Conservation (phyloP, 2,329 filamentous ascomycete species). For the Aspergillus aculeatinus region DNA sequence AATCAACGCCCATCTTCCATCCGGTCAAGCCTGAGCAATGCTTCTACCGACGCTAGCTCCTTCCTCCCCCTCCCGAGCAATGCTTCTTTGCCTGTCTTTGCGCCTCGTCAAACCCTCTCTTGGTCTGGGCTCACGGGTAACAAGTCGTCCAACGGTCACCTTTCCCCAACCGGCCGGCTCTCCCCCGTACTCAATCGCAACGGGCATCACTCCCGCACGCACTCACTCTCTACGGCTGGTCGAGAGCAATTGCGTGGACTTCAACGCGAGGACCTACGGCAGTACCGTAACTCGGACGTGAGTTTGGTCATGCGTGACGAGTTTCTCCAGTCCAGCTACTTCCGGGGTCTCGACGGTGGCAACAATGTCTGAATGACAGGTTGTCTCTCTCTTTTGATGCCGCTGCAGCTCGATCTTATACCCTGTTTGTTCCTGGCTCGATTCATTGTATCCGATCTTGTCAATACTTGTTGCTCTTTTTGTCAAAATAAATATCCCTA, state of each 20-base stretch:
- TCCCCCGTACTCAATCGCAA: constrained; percentile 16
- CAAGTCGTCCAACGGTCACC: constrained; percentile 13
- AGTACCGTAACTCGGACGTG: constrained; percentile 41
- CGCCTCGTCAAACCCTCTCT: constrained; percentile 27
- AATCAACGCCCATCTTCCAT: constrained; percentile 25
- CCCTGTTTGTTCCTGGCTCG: not conserved
- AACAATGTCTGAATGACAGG: not conserved
- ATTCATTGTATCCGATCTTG: not conserved
- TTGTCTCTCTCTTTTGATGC: not conserved
- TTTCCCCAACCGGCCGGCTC: constrained; percentile 20
- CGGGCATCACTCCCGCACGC: constrained; percentile 17
- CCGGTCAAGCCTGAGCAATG: constrained; percentile 29
- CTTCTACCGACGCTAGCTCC: constrained; percentile 32
- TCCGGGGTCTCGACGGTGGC: constrained; percentile 14
- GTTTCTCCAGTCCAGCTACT: constrained; percentile 31
- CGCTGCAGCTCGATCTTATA: not conserved
- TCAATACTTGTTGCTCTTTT: not conserved
- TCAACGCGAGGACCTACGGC: constrained; percentile 34
- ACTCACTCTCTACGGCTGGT: constrained; percentile 29
- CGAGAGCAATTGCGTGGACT: constrained; percentile 34
- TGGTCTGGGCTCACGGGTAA: constrained; percentile 10
- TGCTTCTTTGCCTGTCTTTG: constrained; percentile 32
- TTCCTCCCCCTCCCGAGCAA: constrained; percentile 28
- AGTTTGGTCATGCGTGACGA: constrained; percentile 37
- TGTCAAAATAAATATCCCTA: not conserved